These are phyloP conservation scores for Neostapfia colusana DNA, from an alignment of 176 grass and related monocot genomes.

Conservation along the genomic window DNA sequence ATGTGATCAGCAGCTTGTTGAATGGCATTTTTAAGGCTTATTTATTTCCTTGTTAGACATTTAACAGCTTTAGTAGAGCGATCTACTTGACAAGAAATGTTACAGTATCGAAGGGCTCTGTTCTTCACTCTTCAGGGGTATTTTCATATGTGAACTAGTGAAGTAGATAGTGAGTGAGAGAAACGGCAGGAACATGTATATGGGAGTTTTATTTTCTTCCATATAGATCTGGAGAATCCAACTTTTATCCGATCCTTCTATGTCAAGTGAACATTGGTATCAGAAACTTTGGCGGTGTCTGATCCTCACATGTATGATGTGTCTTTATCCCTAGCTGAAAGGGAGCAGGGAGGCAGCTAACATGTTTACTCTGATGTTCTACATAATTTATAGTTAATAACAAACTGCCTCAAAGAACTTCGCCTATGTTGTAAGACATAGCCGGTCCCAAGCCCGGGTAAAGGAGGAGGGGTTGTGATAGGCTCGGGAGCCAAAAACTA, in stretches of 20 bases:
- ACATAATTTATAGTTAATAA: not conserved
- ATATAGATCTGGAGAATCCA: no score
- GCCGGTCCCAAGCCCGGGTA: no score
- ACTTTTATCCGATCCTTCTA: no score
- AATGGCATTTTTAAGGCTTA: conserved; percentile 8
- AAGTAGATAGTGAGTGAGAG: not conserved
- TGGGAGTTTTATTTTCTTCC: not conserved
- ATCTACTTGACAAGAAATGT: conserved; percentile 10
- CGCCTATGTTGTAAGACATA: no score
- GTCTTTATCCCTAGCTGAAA: no score
- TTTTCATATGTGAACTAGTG: not conserved
- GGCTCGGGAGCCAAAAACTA: no score
- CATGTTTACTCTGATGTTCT: no score
- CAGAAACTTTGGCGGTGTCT: not conserved
- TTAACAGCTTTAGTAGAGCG: not conserved
- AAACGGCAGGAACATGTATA: not conserved
- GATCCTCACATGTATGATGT: no score
- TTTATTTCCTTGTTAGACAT: not conserved
- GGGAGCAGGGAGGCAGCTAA: no score
- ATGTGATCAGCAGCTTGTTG: not conserved
- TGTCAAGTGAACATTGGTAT: conserved; percentile 4
- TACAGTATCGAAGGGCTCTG: not conserved
- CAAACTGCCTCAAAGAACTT: not conserved
- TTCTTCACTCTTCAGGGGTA: not conserved
- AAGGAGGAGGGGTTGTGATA: no score